Evolutionary conservation across 2,329 filamentous ascomycete genomes (phyloP), one percentile per base, ranked within the genome.

Genomic region (Stemphylium beticola): DNA sequence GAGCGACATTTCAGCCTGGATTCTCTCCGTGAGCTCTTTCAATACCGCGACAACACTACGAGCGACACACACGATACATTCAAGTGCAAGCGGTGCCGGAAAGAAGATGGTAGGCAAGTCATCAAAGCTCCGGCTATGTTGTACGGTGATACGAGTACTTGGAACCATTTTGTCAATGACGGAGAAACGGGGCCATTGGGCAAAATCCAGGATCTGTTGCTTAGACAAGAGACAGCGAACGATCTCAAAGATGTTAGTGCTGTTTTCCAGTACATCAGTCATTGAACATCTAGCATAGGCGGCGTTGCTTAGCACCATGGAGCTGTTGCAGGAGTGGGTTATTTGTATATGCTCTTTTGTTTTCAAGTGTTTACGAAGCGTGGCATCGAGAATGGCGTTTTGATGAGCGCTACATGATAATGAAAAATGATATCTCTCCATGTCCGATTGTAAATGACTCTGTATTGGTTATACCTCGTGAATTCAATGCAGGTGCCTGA

Each of bases 51-150:
- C 0, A 85, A 88, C 41, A 99, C 95, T 0, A 88, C 82, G 14
- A 96, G 92, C 66, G 96, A 99, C 70, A 99, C 95, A 0, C 95
- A 99, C 74, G 95, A 98, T 71, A 98, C 93, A 0, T 98, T 99
- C 83, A 98, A 96, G 79, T 99, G 95, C 76, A 97, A 96, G 80
- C 83, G 95, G 36, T 99, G 95, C 76, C 90, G 78, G 57, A 77
- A 89, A 68, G 88, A 91, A 1, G 91, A 96, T 67, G 93, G 93
- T 0, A 88, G 84, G 57, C 95, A 99, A 76, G 85, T 85, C 60
- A 85, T 97, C 70, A 98, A 97, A 75, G 92, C 93, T 1, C 90
- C 90, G 4, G 95, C 95, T 1, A 93, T 98, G 88, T 79, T 99
- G 56, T 99, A 99, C 71, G 95, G 95, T 47, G 95, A 99, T 71